Conservation (phyloP, 73 alveolate species). For the Symbiodinium natans region DNA sequence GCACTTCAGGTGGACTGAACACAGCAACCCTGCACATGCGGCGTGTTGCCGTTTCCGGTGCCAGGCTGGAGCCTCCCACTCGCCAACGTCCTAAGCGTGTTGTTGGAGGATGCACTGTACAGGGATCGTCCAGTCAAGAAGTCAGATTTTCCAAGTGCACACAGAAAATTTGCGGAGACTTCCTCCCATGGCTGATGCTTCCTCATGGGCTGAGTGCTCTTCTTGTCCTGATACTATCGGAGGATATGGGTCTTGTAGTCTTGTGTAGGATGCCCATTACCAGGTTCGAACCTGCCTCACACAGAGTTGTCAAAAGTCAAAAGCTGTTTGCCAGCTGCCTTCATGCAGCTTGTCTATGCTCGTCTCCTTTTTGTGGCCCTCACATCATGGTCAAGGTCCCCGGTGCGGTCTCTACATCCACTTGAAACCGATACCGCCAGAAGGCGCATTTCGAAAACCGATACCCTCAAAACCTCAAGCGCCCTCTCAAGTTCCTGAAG, state of each 20-base stretch:
- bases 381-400: neutral
- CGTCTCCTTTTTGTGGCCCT: neutral
- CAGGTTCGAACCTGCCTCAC: neutral
- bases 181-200: neutral
- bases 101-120: conserved; percentile 13
- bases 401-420: neutral
- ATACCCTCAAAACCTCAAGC: no score
- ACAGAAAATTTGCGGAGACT: neutral
- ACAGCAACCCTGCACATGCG: no score
- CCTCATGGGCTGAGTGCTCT: neutral
- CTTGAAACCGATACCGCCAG: no score
- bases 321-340: conserved; percentile 16
- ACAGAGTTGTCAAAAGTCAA: neutral
- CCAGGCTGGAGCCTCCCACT: neutral
- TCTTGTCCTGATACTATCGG: no score
- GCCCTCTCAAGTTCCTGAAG: no score
- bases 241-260: neutral
- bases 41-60: no score
- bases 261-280: neutral
- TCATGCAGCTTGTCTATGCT: conserved; percentile 15
- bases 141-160: neutral
- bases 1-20: no score
- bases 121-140: conserved; percentile 3
- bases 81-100: neutral
- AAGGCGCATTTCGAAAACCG: no score